phyloP scores from a whole-genome alignment of 2,329 filamentous ascomycete genomes.

The Rhexocercosporidium sp. region DNA sequence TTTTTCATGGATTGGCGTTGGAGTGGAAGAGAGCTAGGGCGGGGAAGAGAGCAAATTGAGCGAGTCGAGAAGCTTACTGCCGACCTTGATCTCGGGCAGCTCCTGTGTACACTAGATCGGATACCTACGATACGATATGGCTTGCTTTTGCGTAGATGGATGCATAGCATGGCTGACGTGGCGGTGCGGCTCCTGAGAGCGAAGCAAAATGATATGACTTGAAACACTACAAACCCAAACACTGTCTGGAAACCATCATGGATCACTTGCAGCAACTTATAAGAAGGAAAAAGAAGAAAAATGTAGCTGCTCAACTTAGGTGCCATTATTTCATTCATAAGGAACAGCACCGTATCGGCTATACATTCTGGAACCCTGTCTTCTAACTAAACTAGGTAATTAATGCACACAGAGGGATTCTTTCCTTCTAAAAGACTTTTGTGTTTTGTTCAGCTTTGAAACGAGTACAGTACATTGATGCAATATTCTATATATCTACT shows the following conservation, averaged over 20 bases:
- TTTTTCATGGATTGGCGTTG: slow-evolving; percentile 6
- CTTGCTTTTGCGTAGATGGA: background rate
- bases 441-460: background rate
- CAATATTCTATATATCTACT: slow-evolving; percentile 34
- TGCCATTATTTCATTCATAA: no score
- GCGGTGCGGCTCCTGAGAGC: slow-evolving; percentile 21
- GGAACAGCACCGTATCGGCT: no score
- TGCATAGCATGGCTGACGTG: slow-evolving; percentile 20
- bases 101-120: slow-evolving; percentile 39
- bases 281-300: no score
- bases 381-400: no score
- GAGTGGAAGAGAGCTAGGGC: background rate
- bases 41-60: background rate
- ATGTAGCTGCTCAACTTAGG: no score
- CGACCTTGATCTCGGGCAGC: slow-evolving; percentile 13
- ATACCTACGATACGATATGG: slow-evolving; percentile 11
- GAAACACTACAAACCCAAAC: background rate
- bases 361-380: no score
- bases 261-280: no score
- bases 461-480: slow-evolving; percentile 9
- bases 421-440: no score
- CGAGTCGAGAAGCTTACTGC: background rate
- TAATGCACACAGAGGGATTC: no score
- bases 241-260: no score
- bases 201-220: slow-evolving; percentile 30